These are phyloP conservation scores for Trichodelitschia bisporula DNA, from an alignment of 495 filamentous ascomycete species.

Conservation along the genomic window DNA sequence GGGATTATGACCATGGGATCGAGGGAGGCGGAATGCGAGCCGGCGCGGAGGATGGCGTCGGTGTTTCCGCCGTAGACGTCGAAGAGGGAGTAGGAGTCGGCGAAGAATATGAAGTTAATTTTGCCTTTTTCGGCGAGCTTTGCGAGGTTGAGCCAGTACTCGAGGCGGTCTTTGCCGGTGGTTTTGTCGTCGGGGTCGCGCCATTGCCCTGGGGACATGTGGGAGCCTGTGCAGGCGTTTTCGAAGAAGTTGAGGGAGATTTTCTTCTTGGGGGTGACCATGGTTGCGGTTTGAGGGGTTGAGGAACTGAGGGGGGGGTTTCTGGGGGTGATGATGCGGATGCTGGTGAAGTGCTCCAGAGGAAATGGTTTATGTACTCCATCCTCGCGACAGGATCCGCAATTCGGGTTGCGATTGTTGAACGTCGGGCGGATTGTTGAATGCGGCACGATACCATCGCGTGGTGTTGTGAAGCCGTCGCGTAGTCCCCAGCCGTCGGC, in stretches of 20 bases:
- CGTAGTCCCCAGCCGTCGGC: no score
- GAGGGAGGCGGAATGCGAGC: slow-evolving; percentile 40
- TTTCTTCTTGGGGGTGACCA: slow-evolving; percentile 2
- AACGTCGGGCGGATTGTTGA: no score
- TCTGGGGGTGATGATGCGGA: neutral
- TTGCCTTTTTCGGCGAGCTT: slow-evolving; percentile 1
- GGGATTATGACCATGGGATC: slow-evolving; percentile 15
- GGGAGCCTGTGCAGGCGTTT: slow-evolving; percentile 1
- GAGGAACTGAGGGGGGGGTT: neutral
- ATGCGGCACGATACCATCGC: no score
- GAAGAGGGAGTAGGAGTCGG: slow-evolving; percentile 1
- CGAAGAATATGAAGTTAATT: slow-evolving; percentile 2
- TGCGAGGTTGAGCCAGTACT: neutral
- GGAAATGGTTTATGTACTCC: no score
- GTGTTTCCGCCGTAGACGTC: neutral
- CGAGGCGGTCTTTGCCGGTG: slow-evolving; percentile 1
- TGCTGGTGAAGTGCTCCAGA: neutral
- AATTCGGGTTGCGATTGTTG: no score
- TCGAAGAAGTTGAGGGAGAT: slow-evolving; percentile 5
- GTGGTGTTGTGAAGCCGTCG: no score
- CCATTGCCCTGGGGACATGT: slow-evolving; percentile 5
- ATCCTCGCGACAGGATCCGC: no score
- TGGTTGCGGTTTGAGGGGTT: no score
- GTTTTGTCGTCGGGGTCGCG: neutral
- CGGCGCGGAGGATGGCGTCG: slow-evolving; percentile 11